Evolutionary conservation across 1,284 basidiomycete genomes (phyloP), one percentile per base, ranked within the genome.

Genomic region (Agroathelia rolfsii): DNA sequence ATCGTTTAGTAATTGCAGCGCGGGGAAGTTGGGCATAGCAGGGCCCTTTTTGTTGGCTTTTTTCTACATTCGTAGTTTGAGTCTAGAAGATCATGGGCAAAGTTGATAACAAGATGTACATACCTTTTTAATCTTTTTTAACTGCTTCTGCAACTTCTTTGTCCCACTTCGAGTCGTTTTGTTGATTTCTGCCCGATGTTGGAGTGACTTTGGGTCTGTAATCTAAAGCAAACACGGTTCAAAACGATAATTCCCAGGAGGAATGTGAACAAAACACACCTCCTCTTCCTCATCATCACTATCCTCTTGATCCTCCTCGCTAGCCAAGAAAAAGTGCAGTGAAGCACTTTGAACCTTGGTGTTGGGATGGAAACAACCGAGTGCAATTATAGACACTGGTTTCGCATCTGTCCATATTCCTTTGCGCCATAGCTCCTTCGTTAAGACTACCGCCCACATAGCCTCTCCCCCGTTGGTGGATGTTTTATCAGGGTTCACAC

Each of bases 381-480:
- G 66, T 0, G 89, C 78, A 36, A 96, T 72, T 46, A 99, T 94
- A 4, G 93, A 81, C 5, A 98, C 92, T 0, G 92, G 78, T 62
- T 96, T 97, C 3, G 80, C 72, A 52, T 98, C 95, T 36, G 73
- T 82, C 92, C 94, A 99, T 24, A 95, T 76, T 21, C 80, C 76
- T 59, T 94, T 97, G 47, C 74, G 75, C 95, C 94, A 98, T 16
- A 98, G 64, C 48, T 98, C 93, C 50, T 88, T 85, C 10, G 93
- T 88, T 34, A 98, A 61, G 30, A 94, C 83, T 27, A 98, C 82
- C 2, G 95, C 94, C 94, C 95, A 98, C 72, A 97, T 85, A 2
- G 94, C 93, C 50, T 97, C 94, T 23, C 87, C 84, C 5, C 77
- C 75, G 35, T 64, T 63, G 40, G 62, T 58, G 21, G 62, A 62